Evolutionary conservation across 331 rosid genomes (phyloP).

Genomic region (Telfairia occidentalis): DNA sequence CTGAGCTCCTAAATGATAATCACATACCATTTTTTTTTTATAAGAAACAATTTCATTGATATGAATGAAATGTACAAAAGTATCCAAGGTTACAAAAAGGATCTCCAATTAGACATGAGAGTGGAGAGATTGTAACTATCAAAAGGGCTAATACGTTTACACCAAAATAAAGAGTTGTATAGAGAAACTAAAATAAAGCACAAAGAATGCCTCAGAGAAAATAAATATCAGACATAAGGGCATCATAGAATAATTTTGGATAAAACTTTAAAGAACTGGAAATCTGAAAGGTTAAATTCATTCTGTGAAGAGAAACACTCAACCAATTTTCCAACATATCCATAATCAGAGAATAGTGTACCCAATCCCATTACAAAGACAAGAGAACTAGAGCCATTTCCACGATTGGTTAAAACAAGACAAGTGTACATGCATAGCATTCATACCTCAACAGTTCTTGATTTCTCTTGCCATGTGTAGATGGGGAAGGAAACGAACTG

Average conservation of each 20-base stretch:
- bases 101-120: too few species aligned
- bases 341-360: neutral
- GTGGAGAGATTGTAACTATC: too few species aligned
- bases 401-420: neutral
- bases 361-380: neutral
- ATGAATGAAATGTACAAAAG: too few species aligned
- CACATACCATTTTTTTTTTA: too few species aligned
- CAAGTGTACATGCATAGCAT: neutral
- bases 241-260: neutral
- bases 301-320: neutral
- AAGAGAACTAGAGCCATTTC: neutral
- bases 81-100: too few species aligned
- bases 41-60: too few species aligned
- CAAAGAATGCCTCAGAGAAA: neutral
- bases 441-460: slow-evolving; percentile 78
- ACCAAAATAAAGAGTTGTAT: too few species aligned
- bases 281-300: slow-evolving; percentile 1
- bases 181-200: neutral
- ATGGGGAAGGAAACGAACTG: slow-evolving; percentile 98
- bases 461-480: slow-evolving; percentile 90
- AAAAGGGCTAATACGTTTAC: too few species aligned
- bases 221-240: neutral
- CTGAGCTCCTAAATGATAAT: neutral
- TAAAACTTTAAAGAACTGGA: neutral
- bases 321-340: neutral